Base-by-base conservation (phyloP, 208 protist genomes). In the Novymonas esmeraldas region DNA sequence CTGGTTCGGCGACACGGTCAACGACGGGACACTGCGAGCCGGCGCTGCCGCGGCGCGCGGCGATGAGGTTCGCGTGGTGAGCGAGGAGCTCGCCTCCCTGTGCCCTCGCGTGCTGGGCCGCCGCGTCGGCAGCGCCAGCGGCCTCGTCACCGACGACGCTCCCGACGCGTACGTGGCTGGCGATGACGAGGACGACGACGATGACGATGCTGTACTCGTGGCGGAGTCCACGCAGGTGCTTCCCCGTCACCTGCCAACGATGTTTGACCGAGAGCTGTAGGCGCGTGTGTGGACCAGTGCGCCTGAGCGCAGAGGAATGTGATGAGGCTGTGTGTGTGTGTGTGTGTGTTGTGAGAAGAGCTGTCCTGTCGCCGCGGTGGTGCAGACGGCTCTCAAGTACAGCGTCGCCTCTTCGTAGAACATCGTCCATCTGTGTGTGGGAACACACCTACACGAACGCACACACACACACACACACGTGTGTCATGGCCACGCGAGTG, bases 101-200 rank as follows among this genome's bases (percentile, higher is more conserved):
- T 85, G 80, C 50, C 76, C 80, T 31, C 76, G 70, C 36, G 80
- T 85, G 49, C 44, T 82, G 41, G 64, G 62, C 29, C 69, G 75
- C 0, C 67, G 66, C 20, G 45, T 76, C 9, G 74, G 61, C 22
- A 26, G 50, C 13, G 20, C 50, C 1, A 59, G 41, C 49, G 28
- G 22, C n/a, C 28, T 36, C 16, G 58, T 63, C 39, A 71, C 64
- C 38, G 59, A 54, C 14, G 65, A 54, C 55, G 55, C 65, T 14
- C 34, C 36, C 31, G n/a, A 3, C 14, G 33, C 1, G 5, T 31
- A 20, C 13, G 13, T 13, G 11, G 48, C 7, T 6, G 14, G 18
- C 9, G 58, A 52, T 34, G 39, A 49, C 2, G 28, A 1, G 0
- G 20, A 54, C 16, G 64, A 59, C 5, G 46, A 64, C 56, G n/a